Conservation (phyloP, 768 basidiomycete species). For the Hydnomerulius pinastri region DNA sequence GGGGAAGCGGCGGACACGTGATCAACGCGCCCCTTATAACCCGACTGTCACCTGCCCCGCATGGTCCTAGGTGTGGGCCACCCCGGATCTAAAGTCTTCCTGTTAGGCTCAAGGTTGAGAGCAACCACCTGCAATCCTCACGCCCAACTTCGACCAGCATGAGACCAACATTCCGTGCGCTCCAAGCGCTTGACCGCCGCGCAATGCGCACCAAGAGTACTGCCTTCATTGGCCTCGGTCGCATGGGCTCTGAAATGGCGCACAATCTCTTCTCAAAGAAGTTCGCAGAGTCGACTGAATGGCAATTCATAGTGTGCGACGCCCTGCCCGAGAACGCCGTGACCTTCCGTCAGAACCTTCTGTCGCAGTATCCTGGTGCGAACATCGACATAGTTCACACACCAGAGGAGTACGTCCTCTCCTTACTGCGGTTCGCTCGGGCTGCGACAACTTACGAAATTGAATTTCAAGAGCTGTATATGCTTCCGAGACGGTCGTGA, state of each 20-base stretch:
- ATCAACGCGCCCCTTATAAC: not conserved
- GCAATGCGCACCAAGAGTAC: constrained; percentile 50
- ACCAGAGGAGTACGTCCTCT: constrained; percentile 69
- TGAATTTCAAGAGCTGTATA: constrained; percentile 54
- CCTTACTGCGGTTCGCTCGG: not conserved
- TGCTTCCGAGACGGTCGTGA: constrained; percentile 68
- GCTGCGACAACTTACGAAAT: constrained; percentile 11
- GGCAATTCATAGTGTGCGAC: constrained; percentile 79
- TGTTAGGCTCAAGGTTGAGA: not conserved
- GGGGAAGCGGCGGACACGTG: not conserved
- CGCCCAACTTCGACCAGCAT: constrained; percentile 34
- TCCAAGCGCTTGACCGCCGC: constrained; percentile 41
- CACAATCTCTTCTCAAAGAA: constrained; percentile 81
- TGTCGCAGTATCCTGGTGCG: constrained; percentile 57
- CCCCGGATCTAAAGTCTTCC: not conserved
- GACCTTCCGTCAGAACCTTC: constrained; percentile 58
- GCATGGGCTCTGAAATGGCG: constrained; percentile 89
- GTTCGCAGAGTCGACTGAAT: constrained; percentile 49
- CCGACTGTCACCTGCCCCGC: not conserved
- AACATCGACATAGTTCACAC: constrained; percentile 57
- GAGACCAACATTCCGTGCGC: constrained; percentile 48
- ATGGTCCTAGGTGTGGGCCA: no score
- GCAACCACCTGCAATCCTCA: not conserved
- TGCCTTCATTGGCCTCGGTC: constrained; percentile 84
- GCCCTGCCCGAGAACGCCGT: constrained; percentile 59